Base-by-base conservation (phyloP, 805 yeast genomes). In the Metschnikowia corniflorae region DNA sequence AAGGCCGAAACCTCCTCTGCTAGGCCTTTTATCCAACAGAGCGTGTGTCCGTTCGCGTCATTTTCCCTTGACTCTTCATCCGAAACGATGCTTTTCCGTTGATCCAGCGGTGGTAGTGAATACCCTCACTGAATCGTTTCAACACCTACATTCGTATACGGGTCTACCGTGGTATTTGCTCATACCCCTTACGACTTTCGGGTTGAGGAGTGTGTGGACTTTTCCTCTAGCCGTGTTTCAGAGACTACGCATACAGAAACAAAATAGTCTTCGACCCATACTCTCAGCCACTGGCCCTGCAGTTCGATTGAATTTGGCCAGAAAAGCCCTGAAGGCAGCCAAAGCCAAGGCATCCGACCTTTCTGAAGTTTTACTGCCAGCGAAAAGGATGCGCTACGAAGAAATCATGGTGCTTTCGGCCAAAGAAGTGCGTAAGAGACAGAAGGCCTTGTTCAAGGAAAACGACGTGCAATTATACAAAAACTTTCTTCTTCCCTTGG, bases 81-180 rank as follows among this genome's bases (percentile, higher is more conserved):
- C 27, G 15, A 39, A 12, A 21, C 29, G 65, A 33, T 37, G 46
- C 29, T 52, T 54, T 26, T 55, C 65, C 12, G 21, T 55, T 7
- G 69, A 63, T 17, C 63, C 68, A 7, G 58, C 56, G n/a, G 37
- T 49, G 8, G 27, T 66, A 9, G 59, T 67, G 10, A 43, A 50
- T 13, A 41, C 61, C 3, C 44, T 66, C 39, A 65, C 71, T 1
- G 65, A 62, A 26, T 39, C 65, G 5, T 46, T 81, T 15, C 75
- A 73, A 40, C 42, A 63, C 1, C 33, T 77, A 1, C 91, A 84
- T 57, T 59, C 70, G 7, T 37, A 51, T n/a, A 55, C 79, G 0
- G 83, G 84, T 0, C 50, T 89, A 2, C 87, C 95, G 3, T 89
- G 97, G 96, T 78, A 86, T 70, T 75, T 76, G 0, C 61, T 87